Conservation (phyloP, 345 rosid species). For the Eucalyptus dawsonii region DNA sequence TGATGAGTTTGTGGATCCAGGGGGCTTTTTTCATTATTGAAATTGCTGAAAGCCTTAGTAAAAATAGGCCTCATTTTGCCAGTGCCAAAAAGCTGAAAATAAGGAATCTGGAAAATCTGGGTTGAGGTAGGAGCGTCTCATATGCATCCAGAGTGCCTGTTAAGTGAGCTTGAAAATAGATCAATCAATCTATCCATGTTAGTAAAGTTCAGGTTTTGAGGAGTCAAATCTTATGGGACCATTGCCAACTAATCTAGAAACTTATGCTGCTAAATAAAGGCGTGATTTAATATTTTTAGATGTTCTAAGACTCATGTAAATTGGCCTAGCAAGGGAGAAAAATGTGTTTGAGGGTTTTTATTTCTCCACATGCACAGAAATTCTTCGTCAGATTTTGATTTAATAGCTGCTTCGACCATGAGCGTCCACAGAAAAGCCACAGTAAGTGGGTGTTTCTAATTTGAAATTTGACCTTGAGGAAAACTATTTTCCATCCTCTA, state of each 20-base stretch:
- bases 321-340: background rate
- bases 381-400: background rate
- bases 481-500: background rate
- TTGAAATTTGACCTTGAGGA: background rate
- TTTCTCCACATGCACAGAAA: background rate
- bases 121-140: background rate
- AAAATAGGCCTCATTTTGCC: background rate
- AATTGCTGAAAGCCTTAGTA: background rate
- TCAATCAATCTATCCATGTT: background rate
- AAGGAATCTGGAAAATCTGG: background rate
- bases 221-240: background rate
- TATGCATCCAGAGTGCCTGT: background rate
- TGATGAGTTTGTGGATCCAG: background rate
- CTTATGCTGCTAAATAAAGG: background rate
- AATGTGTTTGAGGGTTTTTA: background rate
- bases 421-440: background rate
- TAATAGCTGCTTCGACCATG: background rate
- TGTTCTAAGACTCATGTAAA: background rate
- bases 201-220: background rate
- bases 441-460: background rate
- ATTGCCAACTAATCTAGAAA: background rate
- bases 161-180: background rate
- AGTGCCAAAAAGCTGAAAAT: background rate
- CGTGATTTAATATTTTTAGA: background rate
- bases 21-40: background rate